Evolutionary conservation across 371 early-diverging fungal species (phyloP), one percentile per base, ranked within the genome.

Genomic region (Mucor mucedo): DNA sequence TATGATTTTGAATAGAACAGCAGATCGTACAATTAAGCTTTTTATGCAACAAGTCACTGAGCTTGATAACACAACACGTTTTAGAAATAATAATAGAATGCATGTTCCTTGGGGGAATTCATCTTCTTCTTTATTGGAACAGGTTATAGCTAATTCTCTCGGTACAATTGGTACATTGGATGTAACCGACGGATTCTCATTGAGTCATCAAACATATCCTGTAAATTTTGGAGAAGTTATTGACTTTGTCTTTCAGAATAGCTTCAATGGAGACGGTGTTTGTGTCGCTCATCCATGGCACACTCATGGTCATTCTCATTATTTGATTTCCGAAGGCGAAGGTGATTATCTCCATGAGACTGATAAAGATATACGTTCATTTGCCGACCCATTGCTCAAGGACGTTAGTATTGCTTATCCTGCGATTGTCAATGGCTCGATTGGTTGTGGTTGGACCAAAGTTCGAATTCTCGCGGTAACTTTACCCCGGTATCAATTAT

Each of bases 211-310:
- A 49, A 65, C 73, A 0, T 79, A 66, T 45, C 73, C 75, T 27
- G 16, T 79, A 2, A 9, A 16, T 2, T 32, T 53, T 5, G 55
- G 58, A 27, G 73, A 79, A 35, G 60, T 71, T 29, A 55, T 79
- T 4, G 80, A 79, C 42, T 27, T 79, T 30, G 77, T 79, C 14
- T 62, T 79, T 33, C 80, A 79, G 32, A 66, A 69, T 35, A 60
- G 58, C 6, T 53, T 35, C 5, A 2, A 32, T 1, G 14, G 57
- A 29, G 29, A 44, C 3, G 71, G 63, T 4, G 13, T 57, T 4
- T 79, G 80, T 38, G 66, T 63, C 13, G 45, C 55, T 13, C 80
- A 79, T 54, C 80, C 80, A 3, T 79, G 80, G 80, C 80, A 79
- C 27, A 66, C 71, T 2, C 80, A 79, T 41, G 80, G 77, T n/a